Conservation (phyloP, 495 filamentous ascomycete genomes). For the Rostrohypoxylon terebratum region DNA sequence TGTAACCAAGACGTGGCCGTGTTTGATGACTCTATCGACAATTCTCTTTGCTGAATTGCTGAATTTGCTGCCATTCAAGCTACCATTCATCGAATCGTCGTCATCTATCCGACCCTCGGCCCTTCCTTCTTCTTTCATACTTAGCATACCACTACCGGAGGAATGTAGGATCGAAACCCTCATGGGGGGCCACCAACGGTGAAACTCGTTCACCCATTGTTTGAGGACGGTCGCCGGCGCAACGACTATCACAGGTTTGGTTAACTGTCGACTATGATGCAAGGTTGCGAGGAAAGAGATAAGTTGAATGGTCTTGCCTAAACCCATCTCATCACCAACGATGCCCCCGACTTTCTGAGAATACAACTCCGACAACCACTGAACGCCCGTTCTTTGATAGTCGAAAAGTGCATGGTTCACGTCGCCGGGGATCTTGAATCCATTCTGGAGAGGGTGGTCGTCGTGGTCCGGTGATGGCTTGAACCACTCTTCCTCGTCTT, state of each 20-base stretch:
- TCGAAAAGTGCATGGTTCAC: slow-evolving; percentile 90
- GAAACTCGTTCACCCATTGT: slow-evolving; percentile 98
- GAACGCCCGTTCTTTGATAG: slow-evolving; percentile 94
- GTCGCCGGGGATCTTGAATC: slow-evolving; percentile 86
- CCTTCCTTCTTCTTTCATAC: slow-evolving; percentile 73
- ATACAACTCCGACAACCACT: slow-evolving; percentile 97
- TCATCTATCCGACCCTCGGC: slow-evolving; percentile 72
- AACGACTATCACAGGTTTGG: slow-evolving; percentile 87
- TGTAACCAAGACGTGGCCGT: slow-evolving; percentile 93
- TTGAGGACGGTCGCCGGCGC: slow-evolving; percentile 93
- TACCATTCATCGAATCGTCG: slow-evolving; percentile 57
- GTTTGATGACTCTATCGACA: slow-evolving; percentile 81
- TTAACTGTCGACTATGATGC: slow-evolving; percentile 87
- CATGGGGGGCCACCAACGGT: slow-evolving; percentile 96
- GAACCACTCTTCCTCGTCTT: slow-evolving; percentile 78
- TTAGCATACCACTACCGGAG: slow-evolving; percentile 95
- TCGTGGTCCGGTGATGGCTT: slow-evolving; percentile 83
- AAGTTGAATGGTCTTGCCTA: slow-evolving; percentile 93
- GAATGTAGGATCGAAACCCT: slow-evolving; percentile 94
- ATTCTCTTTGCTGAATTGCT: slow-evolving; percentile 78
- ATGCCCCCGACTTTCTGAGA: slow-evolving; percentile 91
- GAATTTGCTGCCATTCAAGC: slow-evolving; percentile 56
- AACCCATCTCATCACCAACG: slow-evolving; percentile 96
- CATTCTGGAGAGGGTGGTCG: slow-evolving; percentile 78
- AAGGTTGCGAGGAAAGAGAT: slow-evolving; percentile 92